Base-by-base conservation (phyloP, 2,329 filamentous ascomycete genomes). In the Aureobasidium melanogenum region DNA sequence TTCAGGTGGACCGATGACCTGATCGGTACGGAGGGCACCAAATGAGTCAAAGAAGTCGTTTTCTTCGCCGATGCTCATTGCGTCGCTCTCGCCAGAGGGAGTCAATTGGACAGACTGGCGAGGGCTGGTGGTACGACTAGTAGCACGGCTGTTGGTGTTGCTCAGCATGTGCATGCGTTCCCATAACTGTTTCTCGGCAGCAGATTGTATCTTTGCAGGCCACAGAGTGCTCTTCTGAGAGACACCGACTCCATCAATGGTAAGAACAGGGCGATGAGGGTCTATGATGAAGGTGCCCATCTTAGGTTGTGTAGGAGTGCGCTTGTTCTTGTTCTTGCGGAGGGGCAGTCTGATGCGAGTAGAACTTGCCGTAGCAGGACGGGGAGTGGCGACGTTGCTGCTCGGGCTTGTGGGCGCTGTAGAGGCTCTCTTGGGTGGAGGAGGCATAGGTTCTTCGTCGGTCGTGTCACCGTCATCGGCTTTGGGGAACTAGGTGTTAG, bases 381-480 rank as follows among this genome's bases (percentile, higher is more conserved):
- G 56, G 19, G 61, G 54, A 28, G 59, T 63, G 17, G 44, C 43
- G 36, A 39, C 28, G 19, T 50, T 61, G 26, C 58, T 65, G 46
- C 38, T 57, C 5, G 60, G 50, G 12, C 50, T 58, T 24, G 57
- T 62, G 8, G 61, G 22, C 26, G 55, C 48, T 7, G 56, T 50
- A 6, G 56, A 59, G 17, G 44, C 56, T 41, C 43, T 63, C 50
- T 60, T 59, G 36, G 56, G 58, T 19, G 47, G 60, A 7, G 57
- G 54, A 46, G 41, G 60, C 39, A 61, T 57, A 38, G 62, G 48
- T 41, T 64, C 63, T 63, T 72, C 71, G 52, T 73, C 71, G 32
- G 71, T 73, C 19, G 70, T 71, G 48, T 73, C 71, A 36, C 71
- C 72, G 59, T 71, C 72, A 28, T 71, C 70, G 65, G 69, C 70